phyloP scores from a whole-genome alignment of 306 rosid genomes.

The Potentilla sterilis region DNA sequence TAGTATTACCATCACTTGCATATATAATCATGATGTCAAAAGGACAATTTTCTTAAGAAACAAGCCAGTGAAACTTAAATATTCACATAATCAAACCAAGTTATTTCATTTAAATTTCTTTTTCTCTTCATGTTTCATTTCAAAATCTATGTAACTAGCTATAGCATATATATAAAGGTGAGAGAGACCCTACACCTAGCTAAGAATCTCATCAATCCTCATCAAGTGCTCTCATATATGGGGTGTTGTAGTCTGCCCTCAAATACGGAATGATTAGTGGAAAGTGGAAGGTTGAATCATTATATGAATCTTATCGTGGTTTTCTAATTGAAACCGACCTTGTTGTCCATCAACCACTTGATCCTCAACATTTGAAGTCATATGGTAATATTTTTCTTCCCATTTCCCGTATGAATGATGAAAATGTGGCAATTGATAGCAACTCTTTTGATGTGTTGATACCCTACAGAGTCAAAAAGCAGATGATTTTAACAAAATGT shows the following conservation, averaged over 20 bases:
- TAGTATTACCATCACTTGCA: not conserved
- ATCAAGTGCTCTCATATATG: constrained; percentile 1
- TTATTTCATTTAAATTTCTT: no score
- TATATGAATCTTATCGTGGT: not conserved
- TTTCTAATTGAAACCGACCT: not conserved
- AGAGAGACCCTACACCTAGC: constrained; percentile 17
- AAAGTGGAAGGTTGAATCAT: not conserved
- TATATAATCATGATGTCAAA: constrained; percentile 22
- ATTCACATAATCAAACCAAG: no score
- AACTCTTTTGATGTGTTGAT: not conserved
- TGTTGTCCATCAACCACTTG: not conserved
- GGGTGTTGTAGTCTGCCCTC: constrained; percentile 6
- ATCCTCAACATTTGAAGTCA: not conserved
- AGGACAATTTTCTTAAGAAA: constrained; percentile 22
- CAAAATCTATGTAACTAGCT: no score
- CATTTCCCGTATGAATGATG: not conserved
- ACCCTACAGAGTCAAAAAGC: not conserved
- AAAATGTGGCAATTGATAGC: not conserved
- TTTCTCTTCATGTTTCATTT: no score
- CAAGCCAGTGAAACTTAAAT: constrained; percentile 27
- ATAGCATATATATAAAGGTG: not conserved
- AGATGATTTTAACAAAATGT: not conserved
- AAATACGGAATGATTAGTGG: not conserved
- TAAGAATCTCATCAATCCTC: not conserved
- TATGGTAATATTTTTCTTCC: not conserved